Evolutionary conservation across 2,329 filamentous ascomycete genomes (phyloP), one percentile per base, ranked within the genome.

Genomic region (Xylariaceae sp.): DNA sequence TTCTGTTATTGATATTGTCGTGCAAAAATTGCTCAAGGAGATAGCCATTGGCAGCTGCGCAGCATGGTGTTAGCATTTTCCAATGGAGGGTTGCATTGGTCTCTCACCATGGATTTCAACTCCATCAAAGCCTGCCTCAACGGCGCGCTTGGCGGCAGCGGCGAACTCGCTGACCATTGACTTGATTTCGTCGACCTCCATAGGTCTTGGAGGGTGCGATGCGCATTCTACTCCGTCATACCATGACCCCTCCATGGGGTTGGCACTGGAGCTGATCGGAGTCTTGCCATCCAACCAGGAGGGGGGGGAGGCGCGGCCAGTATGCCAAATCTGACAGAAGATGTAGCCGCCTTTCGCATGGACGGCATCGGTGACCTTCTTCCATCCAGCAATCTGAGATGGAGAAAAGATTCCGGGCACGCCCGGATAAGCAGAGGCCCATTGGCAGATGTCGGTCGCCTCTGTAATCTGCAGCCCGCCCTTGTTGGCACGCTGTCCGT

Each of bases 141-240:
- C 60, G 1, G 84, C 74, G 9, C 77, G 64, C 51, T 71, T 67
- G 0, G 72, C 67, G 1, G 71, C 73, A 0, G 68, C 72, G 1
- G 71, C 75, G 64, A 76, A 89, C 2, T 78, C 78, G 4, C 59
- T 56, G 61, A 85, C 85, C 44, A 83, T 66, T 3, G 73, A 61
- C 39, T 77, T 70, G 42, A 90, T 89, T 36, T 89, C 83, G 1
- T 72, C 64, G 15, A 74, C 64, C 0, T 77, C 81, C 77, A 89
- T 78, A 15, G 72, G 79, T 41, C 74, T 54, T 28, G 43, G 78
- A 2, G 84, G 84, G 19, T 38, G 41, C 9, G 56, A 49, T 22
- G 55, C 53, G 17, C 53, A 52, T 9, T 49, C 50, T 34, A 50
- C 57, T 12, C 64, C 62, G 12, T 53, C 49, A 15, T 55, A 53